Conservation (phyloP, 2,329 filamentous ascomycete genomes). For the Fusarium begoniae region DNA sequence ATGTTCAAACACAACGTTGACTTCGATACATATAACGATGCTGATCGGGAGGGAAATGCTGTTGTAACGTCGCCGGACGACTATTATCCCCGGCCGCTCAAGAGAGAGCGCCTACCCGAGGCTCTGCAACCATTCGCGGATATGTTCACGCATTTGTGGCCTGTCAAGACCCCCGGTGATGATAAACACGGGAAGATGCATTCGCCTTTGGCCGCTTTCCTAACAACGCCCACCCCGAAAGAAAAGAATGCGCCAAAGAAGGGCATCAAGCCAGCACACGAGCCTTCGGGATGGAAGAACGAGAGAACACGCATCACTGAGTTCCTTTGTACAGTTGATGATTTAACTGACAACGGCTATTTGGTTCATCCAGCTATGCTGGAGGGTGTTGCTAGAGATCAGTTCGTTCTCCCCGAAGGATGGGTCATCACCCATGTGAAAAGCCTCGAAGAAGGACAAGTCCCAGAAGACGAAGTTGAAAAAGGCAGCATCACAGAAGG, state of each 20-base stretch:
- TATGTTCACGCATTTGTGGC: slow-evolving; percentile 91
- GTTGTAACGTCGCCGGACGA: slow-evolving; percentile 63
- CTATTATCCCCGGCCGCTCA: slow-evolving; percentile 66
- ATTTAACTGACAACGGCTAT: slow-evolving; percentile 86
- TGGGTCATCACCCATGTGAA: slow-evolving; percentile 85
- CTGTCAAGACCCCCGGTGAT: slow-evolving; percentile 86
- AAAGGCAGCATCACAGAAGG: slow-evolving; percentile 86
- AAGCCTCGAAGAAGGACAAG: slow-evolving; percentile 70
- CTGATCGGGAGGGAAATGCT: slow-evolving; percentile 42
- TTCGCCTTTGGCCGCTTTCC: slow-evolving; percentile 86
- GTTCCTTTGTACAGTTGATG: slow-evolving; percentile 76
- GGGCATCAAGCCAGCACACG: slow-evolving; percentile 67
- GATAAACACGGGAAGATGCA: slow-evolving; percentile 82
- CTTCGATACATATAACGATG: slow-evolving; percentile 57
- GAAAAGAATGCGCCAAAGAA: slow-evolving; percentile 68
- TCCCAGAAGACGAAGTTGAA: slow-evolving; percentile 76
- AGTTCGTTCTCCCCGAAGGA: slow-evolving; percentile 68
- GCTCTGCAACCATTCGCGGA: slow-evolving; percentile 74
- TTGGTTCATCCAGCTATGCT: slow-evolving; percentile 83
- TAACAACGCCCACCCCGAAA: slow-evolving; percentile 77
- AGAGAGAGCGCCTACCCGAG: slow-evolving; percentile 60
- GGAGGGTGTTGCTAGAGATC: slow-evolving; percentile 62
- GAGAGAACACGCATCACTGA: slow-evolving; percentile 83
- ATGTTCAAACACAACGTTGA: slow-evolving; percentile 79
- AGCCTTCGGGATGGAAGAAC: slow-evolving; percentile 74